Conservation (phyloP, 805 yeast species). For the Ogataea saltuana region DNA sequence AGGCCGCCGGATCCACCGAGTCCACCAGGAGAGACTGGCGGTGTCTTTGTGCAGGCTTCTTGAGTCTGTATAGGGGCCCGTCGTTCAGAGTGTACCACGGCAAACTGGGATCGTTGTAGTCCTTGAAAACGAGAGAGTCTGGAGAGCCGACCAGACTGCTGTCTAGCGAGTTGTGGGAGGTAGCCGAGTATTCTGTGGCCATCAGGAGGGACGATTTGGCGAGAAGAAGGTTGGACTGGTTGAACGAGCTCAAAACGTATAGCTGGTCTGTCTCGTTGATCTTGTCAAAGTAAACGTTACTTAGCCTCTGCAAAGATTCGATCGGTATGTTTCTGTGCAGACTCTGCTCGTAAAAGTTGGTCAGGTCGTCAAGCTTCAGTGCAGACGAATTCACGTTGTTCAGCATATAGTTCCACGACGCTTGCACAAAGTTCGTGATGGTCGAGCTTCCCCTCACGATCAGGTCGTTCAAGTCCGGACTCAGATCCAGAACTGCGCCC, state of each 20-base stretch:
- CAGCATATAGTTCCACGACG: constrained; percentile 36
- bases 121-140: constrained; percentile 12
- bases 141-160: constrained; percentile 9
- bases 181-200: constrained; percentile 31
- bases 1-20: constrained; percentile 12
- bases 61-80: constrained; percentile 25
- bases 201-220: constrained; percentile 32
- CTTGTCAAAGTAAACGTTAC: constrained; percentile 37
- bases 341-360: constrained; percentile 19
- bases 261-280: constrained; percentile 26
- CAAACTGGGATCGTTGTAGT: constrained; percentile 26
- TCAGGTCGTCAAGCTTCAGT: constrained; percentile 24
- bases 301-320: constrained; percentile 27
- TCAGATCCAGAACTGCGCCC: constrained; percentile 37
- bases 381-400: constrained; percentile 27
- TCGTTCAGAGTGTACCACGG: constrained; percentile 34
- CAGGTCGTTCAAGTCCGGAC: constrained; percentile 28
- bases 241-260: constrained; percentile 34
- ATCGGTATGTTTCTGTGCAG: constrained; percentile 27
- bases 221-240: constrained; percentile 22
- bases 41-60: constrained; percentile 18
- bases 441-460: constrained; percentile 32
- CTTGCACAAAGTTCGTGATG: constrained; percentile 35
- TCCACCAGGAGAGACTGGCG: constrained; percentile 10
- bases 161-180: constrained; percentile 14